Percentiles rank a stretch among this genome's conserved stretches.
phyloP scores from a whole-genome alignment of 202 grass and related monocot species.

The Sporobolus alterniflorus region DNA sequence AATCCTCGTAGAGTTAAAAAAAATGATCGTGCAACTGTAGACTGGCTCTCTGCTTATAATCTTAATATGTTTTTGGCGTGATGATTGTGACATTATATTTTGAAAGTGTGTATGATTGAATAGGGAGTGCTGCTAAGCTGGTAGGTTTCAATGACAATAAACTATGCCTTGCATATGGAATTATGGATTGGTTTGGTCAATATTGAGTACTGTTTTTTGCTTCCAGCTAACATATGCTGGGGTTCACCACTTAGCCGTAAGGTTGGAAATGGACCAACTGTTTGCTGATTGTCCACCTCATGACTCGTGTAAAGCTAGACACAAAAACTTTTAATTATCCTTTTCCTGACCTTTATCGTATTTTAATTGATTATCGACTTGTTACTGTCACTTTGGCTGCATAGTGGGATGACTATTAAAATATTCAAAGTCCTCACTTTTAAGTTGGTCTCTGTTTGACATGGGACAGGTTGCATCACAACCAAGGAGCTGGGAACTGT shows the following conservation, averaged over 20 bases:
- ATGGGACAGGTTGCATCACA: constrained; percentile 81
- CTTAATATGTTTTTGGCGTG: neutral
- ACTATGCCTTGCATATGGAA: neutral
- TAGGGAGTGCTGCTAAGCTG: neutral
- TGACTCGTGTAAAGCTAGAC: neutral
- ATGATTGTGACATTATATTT: neutral
- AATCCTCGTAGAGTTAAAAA: neutral
- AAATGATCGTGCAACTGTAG: neutral
- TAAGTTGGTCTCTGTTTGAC: neutral
- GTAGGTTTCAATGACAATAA: neutral
- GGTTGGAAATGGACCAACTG: neutral
- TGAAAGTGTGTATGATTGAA: neutral
- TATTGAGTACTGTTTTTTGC: neutral
- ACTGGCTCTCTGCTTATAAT: neutral
- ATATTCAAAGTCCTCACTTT: neutral
- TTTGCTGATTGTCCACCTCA: neutral
- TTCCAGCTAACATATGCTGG: neutral
- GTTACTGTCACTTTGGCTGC: neutral
- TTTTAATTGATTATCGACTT: neutral
- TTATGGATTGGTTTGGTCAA: neutral
- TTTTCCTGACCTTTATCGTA: neutral
- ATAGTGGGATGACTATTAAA: neutral
- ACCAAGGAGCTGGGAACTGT: constrained; percentile 96
- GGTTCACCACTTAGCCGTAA: neutral
- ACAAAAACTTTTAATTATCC: neutral